phyloP scores from a whole-genome alignment of 2,329 filamentous ascomycete species.

The Stagonosporopsis chrysanthemi region DNA sequence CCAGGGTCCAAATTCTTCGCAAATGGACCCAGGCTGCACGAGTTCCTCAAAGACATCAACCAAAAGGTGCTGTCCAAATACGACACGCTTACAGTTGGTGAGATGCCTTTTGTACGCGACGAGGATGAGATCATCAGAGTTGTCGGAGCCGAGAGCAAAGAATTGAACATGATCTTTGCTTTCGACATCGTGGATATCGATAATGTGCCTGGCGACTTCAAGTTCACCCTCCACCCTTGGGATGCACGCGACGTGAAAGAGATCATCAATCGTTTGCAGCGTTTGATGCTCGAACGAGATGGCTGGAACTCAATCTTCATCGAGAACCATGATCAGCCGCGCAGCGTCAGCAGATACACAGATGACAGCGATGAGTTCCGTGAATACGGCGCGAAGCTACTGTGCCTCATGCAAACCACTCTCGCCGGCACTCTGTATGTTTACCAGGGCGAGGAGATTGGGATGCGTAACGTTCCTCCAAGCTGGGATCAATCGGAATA shows the following conservation, averaged over 20 bases:
- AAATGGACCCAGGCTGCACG: conserved; percentile 73
- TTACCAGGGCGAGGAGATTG: conserved; percentile 62
- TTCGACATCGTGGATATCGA: conserved; percentile 55
- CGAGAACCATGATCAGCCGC: conserved; percentile 63
- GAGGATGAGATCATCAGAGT: conserved; percentile 57
- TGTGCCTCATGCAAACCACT: conserved; percentile 58
- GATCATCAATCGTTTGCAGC: conserved; percentile 45
- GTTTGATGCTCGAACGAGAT: conserved; percentile 48
- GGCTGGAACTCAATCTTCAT: conserved; percentile 60
- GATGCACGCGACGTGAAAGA: conserved; percentile 44
- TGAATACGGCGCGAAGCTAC: conserved; percentile 57
- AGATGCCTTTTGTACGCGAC: conserved; percentile 64
- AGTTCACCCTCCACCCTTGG: conserved; percentile 44
- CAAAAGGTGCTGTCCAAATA: conserved; percentile 65
- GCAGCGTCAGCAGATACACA: conserved; percentile 57
- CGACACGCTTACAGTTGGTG: conserved; percentile 70
- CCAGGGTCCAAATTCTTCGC: conserved; percentile 63
- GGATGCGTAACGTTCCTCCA: conserved; percentile 57
- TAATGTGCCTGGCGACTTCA: conserved; percentile 48
- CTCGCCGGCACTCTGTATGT: conserved; percentile 58
- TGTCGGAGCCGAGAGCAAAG: conserved; percentile 54
- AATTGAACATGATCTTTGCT: conserved; percentile 73
- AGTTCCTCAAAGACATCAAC: conserved; percentile 73
- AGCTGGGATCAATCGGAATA: conserved; percentile 56
- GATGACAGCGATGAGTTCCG: conserved; percentile 57